Evolutionary conservation across 106 monocot species (phyloP).

Genomic region (Dendrobium catenatum): DNA sequence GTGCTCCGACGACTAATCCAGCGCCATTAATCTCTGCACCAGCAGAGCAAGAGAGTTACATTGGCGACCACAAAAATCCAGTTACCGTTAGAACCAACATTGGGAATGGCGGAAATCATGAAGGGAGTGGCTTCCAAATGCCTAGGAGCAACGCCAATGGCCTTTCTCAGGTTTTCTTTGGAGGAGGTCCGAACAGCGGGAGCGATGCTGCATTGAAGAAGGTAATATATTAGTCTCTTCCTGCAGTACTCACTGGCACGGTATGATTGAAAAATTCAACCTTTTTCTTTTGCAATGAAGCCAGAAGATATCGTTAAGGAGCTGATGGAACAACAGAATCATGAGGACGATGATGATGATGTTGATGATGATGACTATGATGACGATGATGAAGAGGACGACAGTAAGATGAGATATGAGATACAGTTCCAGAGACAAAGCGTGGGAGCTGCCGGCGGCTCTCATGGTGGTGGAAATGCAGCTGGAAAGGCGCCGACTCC

Average conservation of each 20-base stretch:
- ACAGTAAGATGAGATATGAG: constrained; percentile 45
- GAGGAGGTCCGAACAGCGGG: constrained; percentile 9
- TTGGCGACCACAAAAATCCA: neutral
- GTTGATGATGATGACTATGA: constrained; percentile 22
- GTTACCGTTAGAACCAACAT: neutral
- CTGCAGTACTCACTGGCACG: neutral
- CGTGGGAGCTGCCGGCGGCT: constrained; percentile 6
- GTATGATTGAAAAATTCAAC: neutral
- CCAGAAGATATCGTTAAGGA: constrained; percentile 62
- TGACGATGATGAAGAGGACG: constrained; percentile 47
- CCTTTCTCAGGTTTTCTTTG: constrained; percentile 22
- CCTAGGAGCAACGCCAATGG: constrained; percentile 35
- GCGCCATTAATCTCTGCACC: neutral
- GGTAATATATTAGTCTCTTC: neutral
- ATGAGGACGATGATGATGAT: neutral
- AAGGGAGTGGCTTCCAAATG: neutral
- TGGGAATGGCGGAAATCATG: constrained; percentile 1
- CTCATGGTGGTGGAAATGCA: neutral
- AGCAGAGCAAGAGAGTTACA: neutral
- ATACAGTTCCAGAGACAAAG: constrained; percentile 57
- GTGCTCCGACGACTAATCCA: neutral
- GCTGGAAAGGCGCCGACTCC: neutral
- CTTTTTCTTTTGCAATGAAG: constrained; percentile 32
- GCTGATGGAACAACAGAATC: constrained; percentile 30
- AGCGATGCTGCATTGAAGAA: neutral